Evolutionary conservation across 345 rosid genomes (phyloP), one percentile per base, ranked within the genome.

Genomic region (Populus deltoides): DNA sequence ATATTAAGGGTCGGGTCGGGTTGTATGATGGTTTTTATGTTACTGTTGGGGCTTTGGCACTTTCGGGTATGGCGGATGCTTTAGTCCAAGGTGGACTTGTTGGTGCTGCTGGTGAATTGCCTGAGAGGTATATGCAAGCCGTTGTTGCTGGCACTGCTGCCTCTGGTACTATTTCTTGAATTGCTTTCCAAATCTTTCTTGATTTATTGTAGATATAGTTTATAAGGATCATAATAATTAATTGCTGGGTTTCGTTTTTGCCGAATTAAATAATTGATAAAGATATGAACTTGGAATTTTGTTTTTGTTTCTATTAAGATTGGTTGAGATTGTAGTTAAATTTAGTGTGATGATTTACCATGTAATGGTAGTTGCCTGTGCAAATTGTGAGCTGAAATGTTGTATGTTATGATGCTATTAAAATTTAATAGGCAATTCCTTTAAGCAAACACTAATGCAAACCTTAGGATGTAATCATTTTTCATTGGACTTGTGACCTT

Each of bases 121-220:
- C 97, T 31, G 95, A 76, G 81, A 87, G 99, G 72, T 96, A 93
- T 79, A 92, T 90, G 95, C 99, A 96, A 86, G 97, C 98, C 41
- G 80, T 92, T 68, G 82, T 96, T 75, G 99, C 98, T 74, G 99
- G 99, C 76, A 93, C 99, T 70, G 98, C 95, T 53, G 97, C 91
- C 75, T 96, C 98, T 55, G 99, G 99, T 92, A 84, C 83, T n/a
- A 39, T 13, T 49, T 66, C 25, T 59, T 73, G 27, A 51, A 9
- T 35, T 25, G 20, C 8, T 24, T 43, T 33, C 36, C 4, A 33
- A 33, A 33, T 33, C 36, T 33, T 33, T 7, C 57, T 71, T 67
- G 13, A 11, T 11, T 33, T 43, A 43, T 0, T 43, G 47, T 43
- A 11, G 47, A 43, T 11, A 10, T 11, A 43, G 47, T 43, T 43